phyloP scores from a whole-genome alignment of 768 basidiomycete genomes.

The Kwoniella europaea region DNA sequence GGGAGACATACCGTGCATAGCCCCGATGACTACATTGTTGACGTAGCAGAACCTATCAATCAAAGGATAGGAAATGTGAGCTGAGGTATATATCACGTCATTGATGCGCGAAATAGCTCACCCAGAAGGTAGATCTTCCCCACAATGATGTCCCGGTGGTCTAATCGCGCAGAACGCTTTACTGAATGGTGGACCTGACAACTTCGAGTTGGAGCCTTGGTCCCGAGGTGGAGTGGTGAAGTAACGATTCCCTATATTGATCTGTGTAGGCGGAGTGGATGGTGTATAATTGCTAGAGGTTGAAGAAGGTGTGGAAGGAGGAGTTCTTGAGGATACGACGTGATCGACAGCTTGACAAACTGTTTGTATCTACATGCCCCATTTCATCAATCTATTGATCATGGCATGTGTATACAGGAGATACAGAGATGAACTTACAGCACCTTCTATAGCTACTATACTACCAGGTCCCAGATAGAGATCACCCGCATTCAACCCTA shows the following conservation, averaged over 20 bases:
- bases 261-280: constrained; percentile 32
- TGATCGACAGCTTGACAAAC: constrained; percentile 86
- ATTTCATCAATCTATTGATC: neutral
- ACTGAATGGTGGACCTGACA: neutral
- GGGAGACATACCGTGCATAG: constrained; percentile 75
- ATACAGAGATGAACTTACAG: constrained; percentile 39
- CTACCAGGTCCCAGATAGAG: constrained; percentile 56
- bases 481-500: constrained; percentile 54
- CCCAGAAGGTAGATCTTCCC: constrained; percentile 84
- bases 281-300: constrained; percentile 11
- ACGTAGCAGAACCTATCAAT: constrained; percentile 77
- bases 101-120: constrained; percentile 20
- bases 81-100: neutral
- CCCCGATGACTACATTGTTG: constrained; percentile 88
- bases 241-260: neutral
- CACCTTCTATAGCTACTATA: constrained; percentile 56
- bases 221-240: neutral
- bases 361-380: constrained; percentile 42
- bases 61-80: neutral
- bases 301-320: constrained; percentile 1
- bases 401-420: neutral
- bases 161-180: constrained; percentile 80
- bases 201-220: neutral
- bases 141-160: constrained; percentile 94
- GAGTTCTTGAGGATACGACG: constrained; percentile 57